Base-by-base conservation (phyloP, 2,329 filamentous ascomycete genomes). In the Penicillium sp. region DNA sequence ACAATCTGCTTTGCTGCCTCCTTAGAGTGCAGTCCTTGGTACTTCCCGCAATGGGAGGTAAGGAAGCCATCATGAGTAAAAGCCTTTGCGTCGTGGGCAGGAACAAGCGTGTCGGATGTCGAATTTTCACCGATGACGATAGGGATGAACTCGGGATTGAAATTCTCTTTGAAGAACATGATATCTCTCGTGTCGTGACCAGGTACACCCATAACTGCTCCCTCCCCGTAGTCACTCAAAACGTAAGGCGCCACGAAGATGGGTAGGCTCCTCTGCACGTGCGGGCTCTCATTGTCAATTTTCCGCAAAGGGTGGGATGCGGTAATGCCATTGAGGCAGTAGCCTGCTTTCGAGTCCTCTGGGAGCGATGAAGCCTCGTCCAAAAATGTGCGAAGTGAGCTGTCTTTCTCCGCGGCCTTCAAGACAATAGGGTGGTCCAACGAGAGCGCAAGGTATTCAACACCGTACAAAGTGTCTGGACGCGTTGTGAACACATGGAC, bases 171-270 rank as follows among this genome's bases (percentile, higher is more conserved):
- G 86, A 89, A 95, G 66, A 95, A 95, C 1, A 81, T 80, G 68
- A 87, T 77, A 60, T 95, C 90, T 45, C 89, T 80, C 4, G 78
- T 65, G 67, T 95, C 90, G 63, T 95, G 90, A 1, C 84, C 90
- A 0, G 90, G 90, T 6, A 95, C 90, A 38, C 90, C 90, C 89
- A 95, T 95, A 1, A 95, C 86, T 8, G 89, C 89, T 1, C 89
- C 89, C 57, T 90, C 87, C 13, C 89, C 89, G 59, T 95, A 93
- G 63, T 90, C 87, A 24, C 86, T 86, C 4, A 95, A 75, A 9
- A 95, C 90, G 64, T 95, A 95, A 0, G 89, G 85, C 8, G 90
- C 88, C 20, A 88, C 86, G 62, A 86, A 95, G 4, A 95, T 77
- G 1, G 89, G 89, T 4, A 95, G 60, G 6, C 79, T 50, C 28